A percentile compares a stretch with the other conserved stretches of the same genome.
phyloP scores from a whole-genome alignment of 2,329 filamentous ascomycete species.

The Botryotinia globosa region DNA sequence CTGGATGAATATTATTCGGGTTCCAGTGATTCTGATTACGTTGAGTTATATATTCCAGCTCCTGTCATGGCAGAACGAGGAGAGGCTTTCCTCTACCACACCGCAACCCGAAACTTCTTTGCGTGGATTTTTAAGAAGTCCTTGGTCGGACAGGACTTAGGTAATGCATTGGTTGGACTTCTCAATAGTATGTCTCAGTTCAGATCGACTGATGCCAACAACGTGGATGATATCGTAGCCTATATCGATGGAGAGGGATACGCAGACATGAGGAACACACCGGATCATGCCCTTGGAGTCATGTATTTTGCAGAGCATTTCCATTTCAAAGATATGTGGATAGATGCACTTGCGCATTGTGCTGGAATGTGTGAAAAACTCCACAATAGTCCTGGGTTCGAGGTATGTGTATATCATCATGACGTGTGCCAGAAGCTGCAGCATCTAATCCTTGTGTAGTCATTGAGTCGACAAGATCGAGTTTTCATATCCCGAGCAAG shows the following conservation, averaged over 20 bases:
- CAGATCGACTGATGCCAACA: constrained; percentile 52
- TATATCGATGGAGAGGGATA: constrained; percentile 72
- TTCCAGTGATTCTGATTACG: constrained; percentile 23
- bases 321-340: constrained; percentile 62
- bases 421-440: neutral
- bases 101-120: constrained; percentile 72
- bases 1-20: neutral
- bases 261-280: constrained; percentile 60
- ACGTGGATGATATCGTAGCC: constrained; percentile 57
- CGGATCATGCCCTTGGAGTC: constrained; percentile 65
- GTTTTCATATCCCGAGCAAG: constrained; percentile 63
- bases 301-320: constrained; percentile 67
- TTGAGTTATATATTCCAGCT: constrained; percentile 68
- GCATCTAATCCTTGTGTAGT: constrained; percentile 39
- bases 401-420: constrained; percentile 46
- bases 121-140: constrained; percentile 66
- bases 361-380: constrained; percentile 71
- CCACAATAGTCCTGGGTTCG: constrained; percentile 55
- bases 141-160: constrained; percentile 65
- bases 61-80: constrained; percentile 52
- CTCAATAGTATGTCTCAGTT: constrained; percentile 63
- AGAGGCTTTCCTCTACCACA: constrained; percentile 59
- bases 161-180: constrained; percentile 61
- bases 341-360: constrained; percentile 73
- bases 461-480: constrained; percentile 53